Evolutionary conservation across 2,329 filamentous ascomycete species (phyloP), one percentile per base, ranked within the genome.

Genomic region (Diaporthe humulicola): DNA sequence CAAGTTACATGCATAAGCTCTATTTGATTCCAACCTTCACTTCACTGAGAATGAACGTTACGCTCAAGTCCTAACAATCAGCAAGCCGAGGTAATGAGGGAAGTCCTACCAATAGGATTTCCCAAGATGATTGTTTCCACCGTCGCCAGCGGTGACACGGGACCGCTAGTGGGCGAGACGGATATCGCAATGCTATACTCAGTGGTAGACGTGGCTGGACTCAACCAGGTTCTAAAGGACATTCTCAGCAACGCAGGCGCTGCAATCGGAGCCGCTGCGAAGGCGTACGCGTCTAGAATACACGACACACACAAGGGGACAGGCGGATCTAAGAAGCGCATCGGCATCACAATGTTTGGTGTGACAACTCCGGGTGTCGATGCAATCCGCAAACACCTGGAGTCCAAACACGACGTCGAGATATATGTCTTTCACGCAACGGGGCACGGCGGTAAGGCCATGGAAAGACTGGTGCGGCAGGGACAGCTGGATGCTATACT

Each of bases 281-380:
- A 77, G 2, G 82, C 86, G 0, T 90, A 90, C 74, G 78, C 76
- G 7, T 48, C 69, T 10, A 75, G 77, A 14, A 30, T 52, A 40
- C 66, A 75, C 19, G 33, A 75, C 33, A 57, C 45, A 2, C 58
- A 73, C 1, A 42, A 73, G 5, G 30, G 5, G 19, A 45, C 22
- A 12, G 48, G n/a, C 33, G 66, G 57, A n/a, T 50, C 73, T 3
- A 69, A 76, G 12, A 88, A 86, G 73, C 84, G 88, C 0, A 85
- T 94, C 9, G 93, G 88, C 0, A 88, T 94, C 33, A 93, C 92
- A 2, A 94, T 94, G 93, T 94, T 94, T 79, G 93, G 93, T 2
- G 92, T 94, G 9, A 95, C 93, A 0, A 94, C 92, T 0, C 91
- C 92, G 0, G 90, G 88, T 15, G 92, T 92, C 0, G 88, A 92